Evolutionary conservation across 805 yeast genomes (phyloP).

Genomic region (Yamadazyma philogaea): DNA sequence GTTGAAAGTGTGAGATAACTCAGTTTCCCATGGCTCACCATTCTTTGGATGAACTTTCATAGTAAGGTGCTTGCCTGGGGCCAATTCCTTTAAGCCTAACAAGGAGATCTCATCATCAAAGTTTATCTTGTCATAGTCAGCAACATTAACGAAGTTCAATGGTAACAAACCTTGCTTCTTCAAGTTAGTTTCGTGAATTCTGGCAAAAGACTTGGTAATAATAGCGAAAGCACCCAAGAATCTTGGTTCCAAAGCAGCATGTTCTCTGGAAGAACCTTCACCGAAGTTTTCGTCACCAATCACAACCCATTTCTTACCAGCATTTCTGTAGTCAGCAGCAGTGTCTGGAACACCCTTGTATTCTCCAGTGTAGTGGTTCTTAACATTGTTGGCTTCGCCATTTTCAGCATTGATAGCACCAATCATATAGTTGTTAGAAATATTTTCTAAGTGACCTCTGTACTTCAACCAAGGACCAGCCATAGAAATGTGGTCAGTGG

Average conservation of each 20-base stretch:
- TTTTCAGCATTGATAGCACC: conserved; percentile 98
- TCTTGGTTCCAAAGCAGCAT: conserved; percentile 99
- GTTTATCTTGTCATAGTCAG: conserved; percentile 90
- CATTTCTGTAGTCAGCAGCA: conserved; percentile 90
- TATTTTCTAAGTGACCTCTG: conserved; percentile 99
- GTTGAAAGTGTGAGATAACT: conserved; percentile 95
- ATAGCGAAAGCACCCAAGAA: conserved; percentile 98
- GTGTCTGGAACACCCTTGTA: conserved; percentile 96
- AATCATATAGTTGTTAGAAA: conserved; percentile 98
- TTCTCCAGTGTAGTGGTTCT: conserved; percentile 88
- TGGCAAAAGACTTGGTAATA: conserved; percentile 95
- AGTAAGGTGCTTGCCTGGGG: conserved; percentile 90
- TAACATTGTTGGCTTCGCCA: conserved; percentile 87
- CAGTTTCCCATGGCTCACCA: conserved; percentile 84
- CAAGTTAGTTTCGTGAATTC: conserved; percentile 99
- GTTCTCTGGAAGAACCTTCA: conserved; percentile 99
- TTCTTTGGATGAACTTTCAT: conserved; percentile 70
- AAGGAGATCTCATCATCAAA: conserved; percentile 88
- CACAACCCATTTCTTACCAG: conserved; percentile 93
- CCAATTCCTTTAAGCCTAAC: conserved; percentile 74
- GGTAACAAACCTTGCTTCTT: conserved; percentile 99
- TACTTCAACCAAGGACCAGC: conserved; percentile 99
- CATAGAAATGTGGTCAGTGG: conserved; percentile 99
- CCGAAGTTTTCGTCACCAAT: conserved; percentile 98
- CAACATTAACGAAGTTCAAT: conserved; percentile 84